A percentile compares a stretch with the other conserved stretches of the same genome.
These are phyloP conservation scores for Ceratocystis cacaofunesta DNA, from an alignment of 2,329 filamentous ascomycete species.

Conservation along the genomic window DNA sequence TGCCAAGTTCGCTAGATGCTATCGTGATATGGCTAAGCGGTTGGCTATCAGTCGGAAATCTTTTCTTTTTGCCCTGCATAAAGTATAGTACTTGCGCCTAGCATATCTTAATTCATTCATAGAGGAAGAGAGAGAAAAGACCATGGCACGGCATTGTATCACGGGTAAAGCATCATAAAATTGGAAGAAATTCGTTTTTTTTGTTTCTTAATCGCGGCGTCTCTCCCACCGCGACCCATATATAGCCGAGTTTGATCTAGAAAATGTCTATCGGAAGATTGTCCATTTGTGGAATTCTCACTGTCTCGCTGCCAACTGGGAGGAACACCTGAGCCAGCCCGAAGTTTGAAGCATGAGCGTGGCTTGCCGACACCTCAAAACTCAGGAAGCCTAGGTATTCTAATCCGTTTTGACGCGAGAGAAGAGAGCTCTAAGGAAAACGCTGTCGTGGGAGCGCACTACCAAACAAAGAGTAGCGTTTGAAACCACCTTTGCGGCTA, in stretches of 20 bases:
- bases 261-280: background rate
- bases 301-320: background rate
- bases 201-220: constrained; percentile 5
- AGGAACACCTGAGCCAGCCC: background rate
- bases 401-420: background rate
- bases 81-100: too few relatives aligned
- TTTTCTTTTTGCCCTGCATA: too few relatives aligned
- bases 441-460: background rate
- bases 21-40: background rate
- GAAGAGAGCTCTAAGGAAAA: background rate
- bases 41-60: too few relatives aligned
- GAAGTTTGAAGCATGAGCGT: background rate
- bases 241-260: background rate
- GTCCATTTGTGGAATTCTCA: constrained; percentile 2
- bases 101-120: background rate
- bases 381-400: background rate
- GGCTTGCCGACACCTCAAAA: constrained; percentile 6
- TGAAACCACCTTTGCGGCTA: background rate
- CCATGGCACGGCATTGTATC: background rate
- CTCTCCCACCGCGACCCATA: constrained; percentile 8
- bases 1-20: background rate
- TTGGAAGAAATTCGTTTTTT: background rate
- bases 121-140: background rate
- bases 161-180: background rate
- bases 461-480: background rate